Evolutionary conservation across 2,329 filamentous ascomycete genomes (phyloP).

Genomic region (Clonostachys sp.): DNA sequence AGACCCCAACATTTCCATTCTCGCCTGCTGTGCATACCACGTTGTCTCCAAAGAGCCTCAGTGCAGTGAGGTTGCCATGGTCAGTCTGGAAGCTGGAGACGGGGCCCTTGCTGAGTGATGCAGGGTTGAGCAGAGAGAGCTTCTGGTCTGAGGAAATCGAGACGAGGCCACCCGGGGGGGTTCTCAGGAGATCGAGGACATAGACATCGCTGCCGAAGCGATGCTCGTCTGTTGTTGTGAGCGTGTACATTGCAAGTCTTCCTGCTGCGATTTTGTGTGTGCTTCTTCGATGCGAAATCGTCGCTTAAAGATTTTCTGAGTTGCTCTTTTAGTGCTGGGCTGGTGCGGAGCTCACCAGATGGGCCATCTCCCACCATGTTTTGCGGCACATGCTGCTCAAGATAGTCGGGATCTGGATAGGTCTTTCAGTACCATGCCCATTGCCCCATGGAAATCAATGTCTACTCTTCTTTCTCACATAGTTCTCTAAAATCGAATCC

Average conservation of each 20-base stretch:
- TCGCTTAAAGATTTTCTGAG: not conserved
- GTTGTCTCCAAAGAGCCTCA: conserved; percentile 49
- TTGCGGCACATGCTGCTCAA: too few species aligned
- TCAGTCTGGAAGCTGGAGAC: conserved; percentile 39
- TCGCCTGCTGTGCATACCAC: conserved; percentile 66
- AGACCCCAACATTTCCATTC: conserved; percentile 62
- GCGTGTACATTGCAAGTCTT: conserved; percentile 22
- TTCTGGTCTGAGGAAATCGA: conserved; percentile 67
- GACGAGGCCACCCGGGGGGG: conserved; percentile 42
- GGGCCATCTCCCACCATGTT: too few species aligned
- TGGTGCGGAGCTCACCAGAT: too few species aligned
- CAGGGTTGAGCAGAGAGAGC: conserved; percentile 61
- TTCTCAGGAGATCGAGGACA: conserved; percentile 53
- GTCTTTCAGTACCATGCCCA: too few species aligned
- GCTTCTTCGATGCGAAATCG: not conserved
- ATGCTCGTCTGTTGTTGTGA: conserved; percentile 21
- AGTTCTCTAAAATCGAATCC: too few species aligned
- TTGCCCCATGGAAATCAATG: too few species aligned
- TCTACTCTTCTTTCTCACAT: too few species aligned
- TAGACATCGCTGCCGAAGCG: conserved; percentile 38
- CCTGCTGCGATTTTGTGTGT: not conserved
- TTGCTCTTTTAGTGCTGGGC: too few species aligned
- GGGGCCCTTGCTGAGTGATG: conserved; percentile 46
- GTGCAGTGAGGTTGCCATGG: conserved; percentile 60
- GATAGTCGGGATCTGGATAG: too few species aligned